Percentiles rank a stretch among this genome's conserved stretches.
Conservation (phyloP, 139 green algal species). For the Chlamydomonas schloesseri region DNA sequence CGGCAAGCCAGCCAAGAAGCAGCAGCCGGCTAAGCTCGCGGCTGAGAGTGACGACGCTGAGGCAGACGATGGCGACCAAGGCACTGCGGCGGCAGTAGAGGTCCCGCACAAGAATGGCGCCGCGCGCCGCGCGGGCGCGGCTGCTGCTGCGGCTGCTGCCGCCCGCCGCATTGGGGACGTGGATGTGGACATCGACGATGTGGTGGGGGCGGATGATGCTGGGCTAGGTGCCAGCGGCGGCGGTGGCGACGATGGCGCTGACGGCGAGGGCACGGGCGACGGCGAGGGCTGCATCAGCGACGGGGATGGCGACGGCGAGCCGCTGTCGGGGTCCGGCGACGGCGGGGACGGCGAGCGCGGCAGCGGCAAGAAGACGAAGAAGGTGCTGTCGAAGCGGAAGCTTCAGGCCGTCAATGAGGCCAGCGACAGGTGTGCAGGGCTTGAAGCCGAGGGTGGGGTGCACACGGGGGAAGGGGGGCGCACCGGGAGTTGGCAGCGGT, state of each 20-base stretch:
- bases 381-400: slow-evolving; percentile 62
- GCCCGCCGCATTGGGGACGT: background rate
- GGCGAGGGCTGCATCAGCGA: too few relatives aligned
- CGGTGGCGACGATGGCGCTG: background rate
- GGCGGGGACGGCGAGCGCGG: background rate
- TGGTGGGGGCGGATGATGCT: background rate
- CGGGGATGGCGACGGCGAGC: too few relatives aligned
- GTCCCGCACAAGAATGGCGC: too few relatives aligned
- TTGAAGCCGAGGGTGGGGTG: too few relatives aligned
- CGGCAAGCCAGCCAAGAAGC: too few relatives aligned
- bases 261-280: background rate
- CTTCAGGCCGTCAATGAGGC: slow-evolving; percentile 64
- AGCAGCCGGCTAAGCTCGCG: too few relatives aligned
- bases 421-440: slow-evolving; percentile 45
- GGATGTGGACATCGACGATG: background rate
- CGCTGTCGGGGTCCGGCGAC: background rate
- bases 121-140: too few relatives aligned
- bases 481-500: too few relatives aligned
- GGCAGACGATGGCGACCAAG: background rate
- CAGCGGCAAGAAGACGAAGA: slow-evolving; percentile 49
- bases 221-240: background rate
- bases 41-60: background rate
- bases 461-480: too few relatives aligned
- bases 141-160: background rate
- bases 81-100: too few relatives aligned